Evolutionary conservation across 2,329 filamentous ascomycete species (phyloP).

Genomic region (Cladosporium sp.): DNA sequence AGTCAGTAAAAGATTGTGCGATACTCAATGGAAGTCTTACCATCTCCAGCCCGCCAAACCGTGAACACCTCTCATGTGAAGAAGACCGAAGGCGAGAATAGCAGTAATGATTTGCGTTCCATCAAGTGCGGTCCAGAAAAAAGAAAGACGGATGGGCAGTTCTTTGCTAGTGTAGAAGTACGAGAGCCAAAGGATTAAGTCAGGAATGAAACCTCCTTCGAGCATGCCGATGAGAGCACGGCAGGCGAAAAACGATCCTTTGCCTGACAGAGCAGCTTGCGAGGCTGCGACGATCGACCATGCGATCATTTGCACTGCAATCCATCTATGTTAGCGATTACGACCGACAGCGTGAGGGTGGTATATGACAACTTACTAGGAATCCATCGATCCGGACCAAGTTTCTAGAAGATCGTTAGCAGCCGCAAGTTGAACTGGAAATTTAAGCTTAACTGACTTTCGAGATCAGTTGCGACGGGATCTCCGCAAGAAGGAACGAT

Average conservation of each 20-base stretch:
- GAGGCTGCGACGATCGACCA: conserved; percentile 35
- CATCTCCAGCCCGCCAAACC: conserved; percentile 25
- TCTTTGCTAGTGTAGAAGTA: conserved; percentile 41
- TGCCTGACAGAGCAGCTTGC: conserved; percentile 33
- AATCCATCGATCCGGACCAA: conserved; percentile 45
- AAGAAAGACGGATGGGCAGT: conserved; percentile 38
- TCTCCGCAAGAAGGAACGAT: conserved; percentile 42
- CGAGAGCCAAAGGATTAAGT: conserved; percentile 38
- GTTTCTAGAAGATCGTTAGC: too few relatives aligned
- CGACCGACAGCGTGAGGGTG: too few relatives aligned
- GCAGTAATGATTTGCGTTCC: conserved; percentile 28
- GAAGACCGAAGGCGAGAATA: conserved; percentile 25
- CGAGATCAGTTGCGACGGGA: conserved; percentile 47
- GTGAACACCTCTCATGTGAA: conserved; percentile 25
- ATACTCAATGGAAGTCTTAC: conserved; percentile 18
- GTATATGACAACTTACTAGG: conserved; percentile 25
- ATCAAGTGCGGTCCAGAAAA: conserved; percentile 36
- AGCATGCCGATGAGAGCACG: conserved; percentile 22
- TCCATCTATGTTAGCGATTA: too few relatives aligned
- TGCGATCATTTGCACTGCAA: conserved; percentile 27
- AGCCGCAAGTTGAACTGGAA: too few relatives aligned
- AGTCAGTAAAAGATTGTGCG: not conserved
- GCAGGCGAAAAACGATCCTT: conserved; percentile 24
- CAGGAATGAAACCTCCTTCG: conserved; percentile 24
- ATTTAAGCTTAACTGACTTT: too few relatives aligned